phyloP scores from a whole-genome alignment of 1,284 basidiomycete species.

The Xanthoconium separans region DNA sequence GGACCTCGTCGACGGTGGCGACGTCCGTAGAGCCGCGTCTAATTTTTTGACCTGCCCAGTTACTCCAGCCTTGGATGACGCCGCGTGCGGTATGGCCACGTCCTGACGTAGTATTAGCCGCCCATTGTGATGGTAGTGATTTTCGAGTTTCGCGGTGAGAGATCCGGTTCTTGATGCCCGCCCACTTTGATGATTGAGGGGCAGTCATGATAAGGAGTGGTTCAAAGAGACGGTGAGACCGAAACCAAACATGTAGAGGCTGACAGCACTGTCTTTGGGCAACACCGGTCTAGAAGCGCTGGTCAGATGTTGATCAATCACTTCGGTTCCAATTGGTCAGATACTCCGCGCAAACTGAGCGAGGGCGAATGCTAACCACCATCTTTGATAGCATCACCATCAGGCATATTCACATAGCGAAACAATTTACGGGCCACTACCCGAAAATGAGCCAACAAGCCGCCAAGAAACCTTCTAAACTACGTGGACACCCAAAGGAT shows the following conservation, averaged over 20 bases:
- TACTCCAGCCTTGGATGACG: slow-evolving; percentile 37
- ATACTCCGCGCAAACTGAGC: not conserved
- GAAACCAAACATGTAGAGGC: slow-evolving; percentile 6
- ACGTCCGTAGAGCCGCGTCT: slow-evolving; percentile 21
- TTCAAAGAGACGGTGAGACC: slow-evolving; percentile 3
- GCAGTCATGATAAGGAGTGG: slow-evolving; percentile 24
- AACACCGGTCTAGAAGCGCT: not conserved
- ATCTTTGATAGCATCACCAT: not conserved
- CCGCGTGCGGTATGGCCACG: slow-evolving; percentile 16
- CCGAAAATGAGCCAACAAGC: slow-evolving; percentile 12
- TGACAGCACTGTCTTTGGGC: not conserved
- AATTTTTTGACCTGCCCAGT: slow-evolving; percentile 35
- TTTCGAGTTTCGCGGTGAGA: slow-evolving; percentile 36
- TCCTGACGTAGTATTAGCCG: slow-evolving; percentile 1
- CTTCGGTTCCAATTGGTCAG: too few relatives aligned
- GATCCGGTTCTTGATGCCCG: slow-evolving; percentile 44
- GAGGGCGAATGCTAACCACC: not conserved
- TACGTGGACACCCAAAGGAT: slow-evolving; percentile 29
- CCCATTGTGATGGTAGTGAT: slow-evolving; percentile 17
- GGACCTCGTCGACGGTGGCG: slow-evolving; percentile 31
- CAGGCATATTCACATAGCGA: not conserved
- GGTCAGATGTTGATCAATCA: not conserved
- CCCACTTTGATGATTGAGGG: slow-evolving; percentile 34
- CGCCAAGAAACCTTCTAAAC: slow-evolving; percentile 17
- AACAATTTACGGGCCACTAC: slow-evolving; percentile 9